phyloP scores from a whole-genome alignment of 2,329 filamentous ascomycete genomes.

The Phyllosticta citriasiana region DNA sequence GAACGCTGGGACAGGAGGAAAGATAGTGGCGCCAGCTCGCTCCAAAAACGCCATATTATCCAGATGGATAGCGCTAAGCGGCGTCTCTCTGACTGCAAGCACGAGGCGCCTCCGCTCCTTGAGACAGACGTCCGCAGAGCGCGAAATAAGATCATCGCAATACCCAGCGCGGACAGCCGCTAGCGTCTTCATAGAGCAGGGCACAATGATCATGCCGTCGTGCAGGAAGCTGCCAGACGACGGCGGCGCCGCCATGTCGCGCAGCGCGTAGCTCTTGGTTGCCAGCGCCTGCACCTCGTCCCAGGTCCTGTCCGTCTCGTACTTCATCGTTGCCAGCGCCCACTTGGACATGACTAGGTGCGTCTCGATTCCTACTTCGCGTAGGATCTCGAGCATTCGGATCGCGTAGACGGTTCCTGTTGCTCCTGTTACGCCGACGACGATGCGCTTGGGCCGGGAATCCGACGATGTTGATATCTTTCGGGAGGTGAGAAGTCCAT shows the following conservation, averaged over 20 bases:
- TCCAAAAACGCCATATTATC: conserved; percentile 32
- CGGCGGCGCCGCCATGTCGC: conserved; percentile 37
- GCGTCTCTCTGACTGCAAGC: conserved; percentile 35
- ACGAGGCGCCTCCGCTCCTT: conserved; percentile 36
- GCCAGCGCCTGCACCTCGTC: conserved; percentile 9
- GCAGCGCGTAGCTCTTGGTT: conserved; percentile 25
- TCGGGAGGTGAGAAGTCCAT: not conserved
- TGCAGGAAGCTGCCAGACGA: conserved; percentile 36
- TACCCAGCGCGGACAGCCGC: conserved; percentile 33
- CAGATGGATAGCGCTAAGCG: conserved; percentile 39
- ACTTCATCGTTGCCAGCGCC: conserved; percentile 32
- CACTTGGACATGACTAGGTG: conserved; percentile 37
- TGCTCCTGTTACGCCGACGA: conserved; percentile 42
- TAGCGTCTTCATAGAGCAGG: conserved; percentile 41
- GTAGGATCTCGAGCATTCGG: conserved; percentile 32
- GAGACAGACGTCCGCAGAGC: conserved; percentile 37
- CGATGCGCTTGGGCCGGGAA: conserved; percentile 23
- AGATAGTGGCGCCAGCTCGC: conserved; percentile 9
- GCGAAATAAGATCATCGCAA: conserved; percentile 36
- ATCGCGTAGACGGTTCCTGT: conserved; percentile 38
- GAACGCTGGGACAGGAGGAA: conserved; percentile 14
- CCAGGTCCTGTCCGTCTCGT: conserved; percentile 11
- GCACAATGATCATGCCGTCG: conserved; percentile 40
- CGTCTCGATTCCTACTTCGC: conserved; percentile 37
- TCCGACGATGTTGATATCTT: not conserved